Base-by-base conservation (phyloP, 495 filamentous ascomycete genomes). In the Aspergillus sparsus region DNA sequence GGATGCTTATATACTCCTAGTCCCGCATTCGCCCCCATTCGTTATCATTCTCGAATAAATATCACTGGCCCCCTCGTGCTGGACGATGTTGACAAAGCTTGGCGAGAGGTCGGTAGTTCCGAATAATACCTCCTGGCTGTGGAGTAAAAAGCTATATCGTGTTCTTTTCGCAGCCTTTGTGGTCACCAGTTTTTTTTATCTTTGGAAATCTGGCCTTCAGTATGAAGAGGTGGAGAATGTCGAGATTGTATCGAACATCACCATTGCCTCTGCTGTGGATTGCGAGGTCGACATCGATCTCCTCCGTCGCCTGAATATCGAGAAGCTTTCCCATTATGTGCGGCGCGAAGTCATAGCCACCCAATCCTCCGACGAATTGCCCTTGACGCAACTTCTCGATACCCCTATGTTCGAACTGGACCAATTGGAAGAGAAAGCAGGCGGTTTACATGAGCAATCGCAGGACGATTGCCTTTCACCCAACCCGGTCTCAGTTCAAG, bases 341-440 rank as follows among this genome's bases (percentile, higher is more conserved):
- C 75, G 77, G 7, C 77, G 78, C 5, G 77, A 80, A 59, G 70
- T 82, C 10, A 58, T 76, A 1, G 67, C 70, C 31, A 51, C 65
- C 16, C 55, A 67, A 37, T 68, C 75, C 13, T 15, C 73, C 10
- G 56, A 62, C 11, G 67, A 71, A 6, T 35, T 74, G 11, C 71
- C 77, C 12, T 69, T 77, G 13, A 68, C 63, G 12, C 74, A 75
- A 58, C 46, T 42, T 11, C 49, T 81, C 35, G 61, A 78, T 4
- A 49, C 59, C 37, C 71, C 75, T 12, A 57, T 82, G 16, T 70
- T 77, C 47, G 63, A 71, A 8, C 36, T 42, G 31, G 53, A 60
- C 42, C 45, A 47, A 8, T 31, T 39, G 11, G 39, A 35, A 44
- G 53, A 57, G 12, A 52, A 45, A 12, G 16, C 35, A 11, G 42